Percentiles rank a stretch among this genome's conserved stretches.
Evolutionary conservation across 805 yeast genomes (phyloP).

Genomic region (Hanseniaspora meyeri): DNA sequence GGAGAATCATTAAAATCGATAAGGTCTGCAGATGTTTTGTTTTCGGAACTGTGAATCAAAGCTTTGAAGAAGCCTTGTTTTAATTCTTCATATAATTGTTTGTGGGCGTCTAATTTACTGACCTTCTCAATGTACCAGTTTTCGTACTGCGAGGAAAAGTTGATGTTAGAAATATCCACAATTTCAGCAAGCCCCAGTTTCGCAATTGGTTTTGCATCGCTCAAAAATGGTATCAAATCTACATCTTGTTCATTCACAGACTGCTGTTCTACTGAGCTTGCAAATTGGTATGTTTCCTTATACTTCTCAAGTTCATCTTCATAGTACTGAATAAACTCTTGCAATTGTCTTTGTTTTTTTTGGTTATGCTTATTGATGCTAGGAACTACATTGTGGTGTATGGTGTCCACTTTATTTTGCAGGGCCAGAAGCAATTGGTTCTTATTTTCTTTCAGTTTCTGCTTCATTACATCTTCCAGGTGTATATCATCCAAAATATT

Average conservation of each 20-base stretch:
- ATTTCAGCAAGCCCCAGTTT: not conserved
- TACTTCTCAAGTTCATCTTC: not conserved
- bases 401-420: not conserved
- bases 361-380: not conserved
- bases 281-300: not conserved
- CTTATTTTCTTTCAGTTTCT: not conserved
- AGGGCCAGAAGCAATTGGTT: not conserved
- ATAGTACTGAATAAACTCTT: not conserved
- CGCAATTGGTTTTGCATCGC: not conserved
- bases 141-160: not conserved
- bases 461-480: not conserved
- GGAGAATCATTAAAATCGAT: not conserved
- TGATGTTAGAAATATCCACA: slow-evolving; percentile 1
- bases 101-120: not conserved
- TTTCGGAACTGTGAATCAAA: not conserved
- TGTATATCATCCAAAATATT: slow-evolving; percentile 4
- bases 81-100: not conserved
- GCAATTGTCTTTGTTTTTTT: not conserved
- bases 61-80: not conserved
- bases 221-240: not conserved
- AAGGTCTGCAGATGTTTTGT: not conserved
- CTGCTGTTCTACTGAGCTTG: not conserved
- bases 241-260: not conserved
- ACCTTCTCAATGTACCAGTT: not conserved
- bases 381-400: not conserved